These are phyloP conservation scores for Cyanidioschyzon merolae DNA, from an alignment of 23 red algal genomes.

Conservation along the genomic window DNA sequence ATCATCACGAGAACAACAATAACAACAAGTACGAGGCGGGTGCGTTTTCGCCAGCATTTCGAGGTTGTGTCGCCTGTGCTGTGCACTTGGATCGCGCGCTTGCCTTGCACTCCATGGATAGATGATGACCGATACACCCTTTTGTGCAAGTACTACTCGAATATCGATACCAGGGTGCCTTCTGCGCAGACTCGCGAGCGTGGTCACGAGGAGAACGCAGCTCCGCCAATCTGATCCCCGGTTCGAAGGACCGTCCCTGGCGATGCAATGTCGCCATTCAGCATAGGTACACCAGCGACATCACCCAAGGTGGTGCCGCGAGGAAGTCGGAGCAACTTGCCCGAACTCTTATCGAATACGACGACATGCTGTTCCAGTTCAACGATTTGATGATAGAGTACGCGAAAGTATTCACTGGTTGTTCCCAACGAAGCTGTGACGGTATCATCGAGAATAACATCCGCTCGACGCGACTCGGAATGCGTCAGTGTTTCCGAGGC, in stretches of 20 bases:
- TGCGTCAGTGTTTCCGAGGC: neutral
- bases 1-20: too few species aligned
- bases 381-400: neutral
- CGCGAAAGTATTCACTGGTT: neutral
- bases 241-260: neutral
- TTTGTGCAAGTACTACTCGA: too few species aligned
- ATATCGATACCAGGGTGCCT: too few species aligned
- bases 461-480: neutral
- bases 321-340: neutral
- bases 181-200: too few species aligned
- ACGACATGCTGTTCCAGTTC: neutral
- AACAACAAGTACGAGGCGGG: too few species aligned
- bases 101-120: too few species aligned
- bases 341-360: neutral
- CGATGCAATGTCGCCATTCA: neutral
- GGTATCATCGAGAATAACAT: constrained; percentile 9
- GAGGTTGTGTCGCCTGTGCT: too few species aligned
- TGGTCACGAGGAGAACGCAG: too few species aligned
- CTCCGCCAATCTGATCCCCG: constrained; percentile 5
- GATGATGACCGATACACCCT: too few species aligned
- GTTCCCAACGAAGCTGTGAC: neutral
- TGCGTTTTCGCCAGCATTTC: too few species aligned
- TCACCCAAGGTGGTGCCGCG: neutral
- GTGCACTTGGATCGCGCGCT: too few species aligned
- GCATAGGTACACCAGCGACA: neutral